Evolutionary conservation across 768 basidiomycete genomes (phyloP), one percentile per base, ranked within the genome.

Genomic region (Ramaria rubella): DNA sequence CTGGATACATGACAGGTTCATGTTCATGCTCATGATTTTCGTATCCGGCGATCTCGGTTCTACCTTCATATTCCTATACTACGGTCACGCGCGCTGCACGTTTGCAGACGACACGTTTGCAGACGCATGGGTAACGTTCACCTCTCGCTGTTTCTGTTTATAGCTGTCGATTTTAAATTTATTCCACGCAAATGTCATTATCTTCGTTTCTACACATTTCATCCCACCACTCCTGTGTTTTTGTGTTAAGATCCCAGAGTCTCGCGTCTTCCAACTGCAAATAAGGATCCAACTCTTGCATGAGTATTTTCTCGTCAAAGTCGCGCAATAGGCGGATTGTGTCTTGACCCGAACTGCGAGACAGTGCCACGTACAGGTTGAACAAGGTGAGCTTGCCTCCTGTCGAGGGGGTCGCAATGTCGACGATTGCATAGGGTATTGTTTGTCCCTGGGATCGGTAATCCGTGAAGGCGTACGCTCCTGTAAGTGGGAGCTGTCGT

Each of bases 361-460:
- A 77, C 2, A 77, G 58, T 26, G 75, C 69, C 1, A 77, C 71
- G 58, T 76, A 76, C 1, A 70, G 49, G 46, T 75, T 76, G 67
- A 76, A 76, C 1, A 69, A 48, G 0, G 58, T 68, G 2, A 75
- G 60, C 0, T 46, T 51, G 14, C 68, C 43, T 45, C 51, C 69
- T 0, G 62, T 57, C 1, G 72, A 74, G 11, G 71, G 74, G 43
- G 57, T 58, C 9, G 65, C 66, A 4, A 77, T 69, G 59, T 77
- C 74, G 2, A 77, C 68, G 1, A 77, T 50, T 0, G 72, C 69
- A 23, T 62, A 42, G 0, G 58, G 46, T 1, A 78, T 65, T 1
- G 75, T 77, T 58, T 77, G 75, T 0, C 75, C 77, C 59, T 78
- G 75, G 3, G 70, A 61, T 27, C 67, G 48, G 55, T 75, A 76